phyloP scores from a whole-genome alignment of 306 rosid species.

The Quercus engelmannii region DNA sequence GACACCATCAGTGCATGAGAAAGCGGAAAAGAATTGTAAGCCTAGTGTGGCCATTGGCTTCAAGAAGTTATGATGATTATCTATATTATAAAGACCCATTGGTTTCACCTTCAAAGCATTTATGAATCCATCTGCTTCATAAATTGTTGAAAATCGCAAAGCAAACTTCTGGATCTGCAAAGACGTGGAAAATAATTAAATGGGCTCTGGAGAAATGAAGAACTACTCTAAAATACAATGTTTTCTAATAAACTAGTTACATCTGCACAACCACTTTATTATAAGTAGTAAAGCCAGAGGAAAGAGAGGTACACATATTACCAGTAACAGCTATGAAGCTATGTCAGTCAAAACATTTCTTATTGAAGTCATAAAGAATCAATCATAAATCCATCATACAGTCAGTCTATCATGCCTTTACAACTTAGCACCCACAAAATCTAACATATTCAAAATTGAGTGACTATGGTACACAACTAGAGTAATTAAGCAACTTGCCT shows the following conservation, averaged over 20 bases:
- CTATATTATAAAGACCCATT: not conserved
- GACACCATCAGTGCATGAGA: conserved; percentile 1
- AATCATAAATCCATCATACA: not conserved
- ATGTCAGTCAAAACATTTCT: not conserved
- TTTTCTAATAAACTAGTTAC: no score
- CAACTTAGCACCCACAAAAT: not conserved
- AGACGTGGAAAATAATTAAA: conserved; percentile 1
- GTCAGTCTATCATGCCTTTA: not conserved
- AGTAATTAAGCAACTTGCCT: conserved; percentile 38
- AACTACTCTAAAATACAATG: not conserved
- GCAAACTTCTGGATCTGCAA: conserved; percentile 81
- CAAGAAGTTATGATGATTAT: not conserved
- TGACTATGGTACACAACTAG: not conserved
- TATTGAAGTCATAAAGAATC: not conserved
- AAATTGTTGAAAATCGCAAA: conserved; percentile 54
- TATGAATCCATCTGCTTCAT: conserved; percentile 57
- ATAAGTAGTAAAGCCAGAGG: not conserved
- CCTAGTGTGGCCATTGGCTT: conserved; percentile 6
- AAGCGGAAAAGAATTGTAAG: not conserved
- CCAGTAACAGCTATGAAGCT: not conserved
- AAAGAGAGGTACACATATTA: not conserved
- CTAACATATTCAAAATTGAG: not conserved
- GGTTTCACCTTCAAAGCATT: conserved; percentile 50
- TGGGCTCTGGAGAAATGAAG: not conserved
- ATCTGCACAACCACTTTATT: not conserved